A percentile compares a stretch with the other conserved stretches of the same genome.
Conservation (phyloP, 2,329 filamentous ascomycete species). For the Ophiostoma himal-ulmi region DNA sequence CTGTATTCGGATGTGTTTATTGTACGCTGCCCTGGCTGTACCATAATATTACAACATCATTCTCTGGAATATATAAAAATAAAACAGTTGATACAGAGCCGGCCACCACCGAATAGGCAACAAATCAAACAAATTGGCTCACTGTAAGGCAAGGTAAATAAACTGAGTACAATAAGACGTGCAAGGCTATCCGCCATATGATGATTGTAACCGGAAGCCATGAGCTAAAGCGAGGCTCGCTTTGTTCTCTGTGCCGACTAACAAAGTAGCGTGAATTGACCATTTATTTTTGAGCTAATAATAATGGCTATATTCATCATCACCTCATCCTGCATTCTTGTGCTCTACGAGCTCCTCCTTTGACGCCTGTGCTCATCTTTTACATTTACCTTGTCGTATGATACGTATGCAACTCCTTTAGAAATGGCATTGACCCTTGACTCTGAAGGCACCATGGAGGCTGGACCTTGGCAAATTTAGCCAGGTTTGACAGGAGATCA, state of each 20-base stretch:
- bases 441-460: not conserved
- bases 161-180: not conserved
- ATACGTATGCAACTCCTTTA: not conserved
- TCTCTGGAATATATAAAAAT: not conserved
- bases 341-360: not conserved
- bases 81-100: not conserved
- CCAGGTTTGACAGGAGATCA: not conserved
- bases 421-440: not conserved
- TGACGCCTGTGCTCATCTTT: not conserved
- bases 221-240: conserved; percentile 6
- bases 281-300: too few relatives aligned
- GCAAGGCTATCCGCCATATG: not conserved
- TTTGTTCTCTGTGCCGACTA: not conserved
- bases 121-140: not conserved
- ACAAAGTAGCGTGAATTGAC: too few relatives aligned
- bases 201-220: not conserved
- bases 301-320: not conserved
- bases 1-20: too few relatives aligned
- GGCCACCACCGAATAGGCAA: not conserved
- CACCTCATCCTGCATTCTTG: not conserved
- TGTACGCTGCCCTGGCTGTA: not conserved
- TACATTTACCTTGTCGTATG: not conserved
- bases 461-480: too few relatives aligned
- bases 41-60: not conserved
- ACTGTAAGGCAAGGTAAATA: too few relatives aligned